phyloP scores from a whole-genome alignment of 139 green algal species.

The Tetradesmus obliquus region DNA sequence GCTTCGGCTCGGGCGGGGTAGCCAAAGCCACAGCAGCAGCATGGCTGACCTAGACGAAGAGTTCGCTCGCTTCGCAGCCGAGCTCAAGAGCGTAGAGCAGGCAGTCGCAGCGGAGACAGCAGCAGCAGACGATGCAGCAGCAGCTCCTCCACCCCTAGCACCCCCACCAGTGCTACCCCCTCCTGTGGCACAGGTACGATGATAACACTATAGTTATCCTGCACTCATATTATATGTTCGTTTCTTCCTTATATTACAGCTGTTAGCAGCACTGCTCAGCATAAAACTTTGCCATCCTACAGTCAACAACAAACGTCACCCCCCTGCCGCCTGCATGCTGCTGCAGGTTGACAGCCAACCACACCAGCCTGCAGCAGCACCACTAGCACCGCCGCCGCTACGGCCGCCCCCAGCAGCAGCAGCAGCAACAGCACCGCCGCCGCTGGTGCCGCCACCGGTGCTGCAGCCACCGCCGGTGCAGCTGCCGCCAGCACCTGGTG shows the following conservation, averaged over 20 bases:
- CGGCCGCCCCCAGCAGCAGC: constrained; percentile 4
- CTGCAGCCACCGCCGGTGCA: neutral
- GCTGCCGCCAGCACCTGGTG: neutral
- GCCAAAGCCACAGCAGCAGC: neutral
- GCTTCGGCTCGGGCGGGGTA: neutral
- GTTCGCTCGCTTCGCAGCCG: constrained; percentile 58
- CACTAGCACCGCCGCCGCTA: neutral
- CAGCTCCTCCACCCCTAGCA: constrained; percentile 13
- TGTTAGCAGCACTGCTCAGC: neutral
- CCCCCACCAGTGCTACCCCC: constrained; percentile 17
- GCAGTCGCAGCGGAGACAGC: neutral
- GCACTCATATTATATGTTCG: neutral
- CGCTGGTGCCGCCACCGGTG: neutral
- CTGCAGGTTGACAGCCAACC: neutral
- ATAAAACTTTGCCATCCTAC: neutral
- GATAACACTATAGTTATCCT: neutral
- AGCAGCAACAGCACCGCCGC: constrained; percentile 16
- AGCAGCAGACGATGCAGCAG: neutral
- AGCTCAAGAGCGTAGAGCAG: constrained; percentile 40
- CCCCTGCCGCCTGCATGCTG: neutral
- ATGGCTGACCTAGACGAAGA: constrained; percentile 63
- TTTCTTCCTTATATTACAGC: no score
- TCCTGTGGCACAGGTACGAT: constrained; percentile 15
- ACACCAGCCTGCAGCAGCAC: neutral
- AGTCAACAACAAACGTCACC: neutral